phyloP scores from a whole-genome alignment of 2,329 filamentous ascomycete genomes.

The Leptographium flavum region DNA sequence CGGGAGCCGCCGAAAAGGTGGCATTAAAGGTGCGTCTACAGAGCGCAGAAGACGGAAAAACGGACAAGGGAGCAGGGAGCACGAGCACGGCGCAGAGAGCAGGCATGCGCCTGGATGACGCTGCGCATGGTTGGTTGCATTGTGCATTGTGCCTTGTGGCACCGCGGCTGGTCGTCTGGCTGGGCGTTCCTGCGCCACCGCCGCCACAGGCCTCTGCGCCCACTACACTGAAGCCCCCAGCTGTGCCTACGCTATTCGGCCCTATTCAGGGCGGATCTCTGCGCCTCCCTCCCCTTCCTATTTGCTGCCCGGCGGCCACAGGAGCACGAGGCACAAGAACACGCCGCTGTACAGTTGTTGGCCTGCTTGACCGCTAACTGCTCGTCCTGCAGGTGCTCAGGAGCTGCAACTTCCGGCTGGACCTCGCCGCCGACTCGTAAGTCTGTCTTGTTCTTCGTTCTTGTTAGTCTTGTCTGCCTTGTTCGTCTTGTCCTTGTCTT shows the following conservation, averaged over 20 bases:
- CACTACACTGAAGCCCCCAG: no score
- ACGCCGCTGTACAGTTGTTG: no score
- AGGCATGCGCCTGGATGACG: no score
- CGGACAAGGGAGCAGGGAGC: not conserved
- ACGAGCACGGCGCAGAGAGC: no score
- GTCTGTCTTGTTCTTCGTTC: conserved; percentile 19
- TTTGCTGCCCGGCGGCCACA: not conserved
- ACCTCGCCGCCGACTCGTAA: conserved; percentile 43
- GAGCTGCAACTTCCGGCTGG: conserved; percentile 32
- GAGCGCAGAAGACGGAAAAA: not conserved
- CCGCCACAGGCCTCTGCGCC: no score
- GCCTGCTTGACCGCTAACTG: conserved; percentile 7
- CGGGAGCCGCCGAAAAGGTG: conserved; percentile 27
- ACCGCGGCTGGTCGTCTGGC: no score
- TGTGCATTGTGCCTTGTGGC: not conserved
- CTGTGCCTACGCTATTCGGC: conserved; percentile 12
- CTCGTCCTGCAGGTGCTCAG: conserved; percentile 30
- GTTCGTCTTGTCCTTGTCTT: conserved; percentile 7
- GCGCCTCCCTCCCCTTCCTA: conserved; percentile 2
- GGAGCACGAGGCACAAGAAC: not conserved
- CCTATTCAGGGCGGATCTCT: conserved; percentile 10
- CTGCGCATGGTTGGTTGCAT: no score
- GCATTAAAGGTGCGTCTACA: conserved; percentile 27
- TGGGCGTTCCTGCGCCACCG: no score
- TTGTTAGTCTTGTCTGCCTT: conserved; percentile 8